Percentiles rank a stretch among this genome's conserved stretches.
phyloP scores from a whole-genome alignment of 495 filamentous ascomycete genomes.

The Aspergillus olivimuriae region DNA sequence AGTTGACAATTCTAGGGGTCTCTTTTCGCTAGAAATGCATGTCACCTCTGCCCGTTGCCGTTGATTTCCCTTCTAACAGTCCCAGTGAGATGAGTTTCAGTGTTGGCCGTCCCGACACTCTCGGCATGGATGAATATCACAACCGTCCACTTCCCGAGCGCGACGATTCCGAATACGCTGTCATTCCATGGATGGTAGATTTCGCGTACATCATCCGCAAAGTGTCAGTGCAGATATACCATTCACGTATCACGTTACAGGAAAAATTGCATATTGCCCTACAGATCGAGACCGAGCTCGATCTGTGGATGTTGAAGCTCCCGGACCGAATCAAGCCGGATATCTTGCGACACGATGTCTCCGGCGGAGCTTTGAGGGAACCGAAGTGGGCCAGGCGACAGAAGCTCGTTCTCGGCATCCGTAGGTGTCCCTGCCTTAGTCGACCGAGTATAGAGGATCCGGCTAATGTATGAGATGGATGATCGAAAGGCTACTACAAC shows the following conservation, averaged over 20 bases:
- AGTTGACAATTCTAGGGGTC: slow-evolving; percentile 21
- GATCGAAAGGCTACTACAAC: slow-evolving; percentile 36
- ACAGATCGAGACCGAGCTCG: slow-evolving; percentile 32
- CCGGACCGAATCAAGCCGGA: slow-evolving; percentile 32
- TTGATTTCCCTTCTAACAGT: neutral
- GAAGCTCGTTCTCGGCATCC: slow-evolving; percentile 30
- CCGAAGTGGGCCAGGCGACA: slow-evolving; percentile 37
- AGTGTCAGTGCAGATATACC: slow-evolving; percentile 38
- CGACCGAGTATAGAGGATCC: neutral
- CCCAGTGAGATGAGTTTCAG: slow-evolving; percentile 38
- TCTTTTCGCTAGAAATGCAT: slow-evolving; percentile 39
- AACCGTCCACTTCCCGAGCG: slow-evolving; percentile 32
- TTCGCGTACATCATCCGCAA: slow-evolving; percentile 35
- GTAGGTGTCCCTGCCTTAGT: slow-evolving; percentile 15
- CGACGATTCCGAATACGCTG: slow-evolving; percentile 33
- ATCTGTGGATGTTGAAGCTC: slow-evolving; percentile 28
- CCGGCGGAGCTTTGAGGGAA: slow-evolving; percentile 26
- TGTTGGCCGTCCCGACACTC: slow-evolving; percentile 34
- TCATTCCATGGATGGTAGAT: slow-evolving; percentile 40
- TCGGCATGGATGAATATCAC: slow-evolving; percentile 41
- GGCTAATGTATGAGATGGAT: neutral
- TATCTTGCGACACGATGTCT: slow-evolving; percentile 14
- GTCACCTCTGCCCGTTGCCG: neutral
- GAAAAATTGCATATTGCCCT: slow-evolving; percentile 33
- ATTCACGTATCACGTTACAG: slow-evolving; percentile 31